Evolutionary conservation across 2,329 filamentous ascomycete genomes (phyloP).

Genomic region (Ophiocordyceps unilateralis): DNA sequence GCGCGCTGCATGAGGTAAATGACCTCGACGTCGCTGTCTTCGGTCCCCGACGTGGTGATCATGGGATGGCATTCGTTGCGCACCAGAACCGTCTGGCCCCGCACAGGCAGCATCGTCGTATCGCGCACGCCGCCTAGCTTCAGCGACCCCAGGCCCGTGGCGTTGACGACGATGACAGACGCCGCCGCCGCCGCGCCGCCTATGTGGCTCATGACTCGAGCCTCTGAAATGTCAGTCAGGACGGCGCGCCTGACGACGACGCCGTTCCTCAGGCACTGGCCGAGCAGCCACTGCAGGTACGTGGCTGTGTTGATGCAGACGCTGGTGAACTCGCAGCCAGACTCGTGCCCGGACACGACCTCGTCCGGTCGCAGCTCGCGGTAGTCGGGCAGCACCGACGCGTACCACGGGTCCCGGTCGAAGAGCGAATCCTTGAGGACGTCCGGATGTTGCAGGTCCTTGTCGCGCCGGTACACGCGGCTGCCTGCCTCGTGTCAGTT

Average conservation of each 20-base stretch:
- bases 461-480: constrained; percentile 36
- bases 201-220: constrained; percentile 30
- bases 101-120: constrained; percentile 50
- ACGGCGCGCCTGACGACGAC: constrained; percentile 47
- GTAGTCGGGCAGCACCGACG: constrained; percentile 53
- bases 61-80: constrained; percentile 61
- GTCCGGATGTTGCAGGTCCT: constrained; percentile 31
- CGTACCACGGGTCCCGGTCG: constrained; percentile 55
- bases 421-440: constrained; percentile 44
- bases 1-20: constrained; percentile 74
- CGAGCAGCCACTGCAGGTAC: constrained; percentile 73
- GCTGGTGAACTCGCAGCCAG: constrained; percentile 60
- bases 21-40: constrained; percentile 56
- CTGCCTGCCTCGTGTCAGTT: constrained; percentile 19
- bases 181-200: constrained; percentile 39
- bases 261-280: constrained; percentile 60
- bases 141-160: constrained; percentile 60
- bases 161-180: constrained; percentile 54
- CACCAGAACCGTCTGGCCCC: constrained; percentile 73
- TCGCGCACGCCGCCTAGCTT: constrained; percentile 73
- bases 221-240: constrained; percentile 57
- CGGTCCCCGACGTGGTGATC: constrained; percentile 52
- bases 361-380: constrained; percentile 38
- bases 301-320: constrained; percentile 84
- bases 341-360: constrained; percentile 48